Evolutionary conservation across 352 stramenopile species (phyloP), one percentile per base, ranked within the genome.

Genomic region (Phytophthora idaei): DNA sequence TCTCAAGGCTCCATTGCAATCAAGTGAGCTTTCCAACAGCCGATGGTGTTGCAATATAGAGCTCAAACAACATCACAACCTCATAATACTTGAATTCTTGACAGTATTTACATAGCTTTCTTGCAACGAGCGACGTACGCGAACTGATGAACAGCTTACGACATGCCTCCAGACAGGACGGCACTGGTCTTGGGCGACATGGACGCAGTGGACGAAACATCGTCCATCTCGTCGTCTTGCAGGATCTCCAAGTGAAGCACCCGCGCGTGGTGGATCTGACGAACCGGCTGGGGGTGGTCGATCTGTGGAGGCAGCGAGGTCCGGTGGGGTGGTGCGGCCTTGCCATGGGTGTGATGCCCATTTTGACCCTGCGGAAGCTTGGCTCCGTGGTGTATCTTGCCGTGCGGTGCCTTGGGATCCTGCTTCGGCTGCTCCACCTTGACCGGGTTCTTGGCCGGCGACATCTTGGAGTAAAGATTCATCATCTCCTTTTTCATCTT

Each of bases 401-500:
- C 55, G 4, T 67, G 37, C 10, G 55, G 60, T 10, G 39, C 42
- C 29, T 71, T 74, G 12, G 59, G 65, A 31, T 67, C 64, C 42
- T 73, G 64, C 51, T 74, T 71, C 4, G 59, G 64, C 31, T 71
- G 64, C 31, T 71, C 69, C 47, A 62, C 61, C n/a, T 73, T 69
- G 25, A 69, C 60, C 15, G 64, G 57, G 53, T 77, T 73, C 49
- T 68, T 73, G 34, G 61, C 34, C 25, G 69, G 61, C 55, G 69
- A 76, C 42, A 73, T 63, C 57, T 80, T 77, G 5, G 69, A 68
- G 60, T 74, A 74, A 28, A 74, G 28, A 4, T 62, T 73, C 4
- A 74, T 70, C 61, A 72, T 72, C 8, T 81, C 70, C 51, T 73
- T 76, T 57, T 77, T 78, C 67, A 79, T 81, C 0, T 74, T 79